Conservation (phyloP, 2,329 filamentous ascomycete species). For the Xylariaceae sp. region DNA sequence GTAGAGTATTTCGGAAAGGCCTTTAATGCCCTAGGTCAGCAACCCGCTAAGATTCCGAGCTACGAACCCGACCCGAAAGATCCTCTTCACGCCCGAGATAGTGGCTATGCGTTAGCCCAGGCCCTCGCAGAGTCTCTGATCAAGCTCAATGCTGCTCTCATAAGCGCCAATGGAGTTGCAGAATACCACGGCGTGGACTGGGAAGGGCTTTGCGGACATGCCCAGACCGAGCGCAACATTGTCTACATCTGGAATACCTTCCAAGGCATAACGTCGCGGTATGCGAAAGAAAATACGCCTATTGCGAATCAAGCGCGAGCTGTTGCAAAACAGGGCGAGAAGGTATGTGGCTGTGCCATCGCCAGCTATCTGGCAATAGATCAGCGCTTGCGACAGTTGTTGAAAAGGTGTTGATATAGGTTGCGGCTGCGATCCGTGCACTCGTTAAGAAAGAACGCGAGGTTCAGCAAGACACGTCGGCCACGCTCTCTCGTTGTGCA, state of each 20-base stretch:
- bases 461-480: background rate
- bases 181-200: constrained; percentile 3
- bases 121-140: background rate
- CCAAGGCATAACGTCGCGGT: background rate
- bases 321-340: background rate
- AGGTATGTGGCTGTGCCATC: background rate
- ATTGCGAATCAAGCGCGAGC: background rate
- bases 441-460: background rate
- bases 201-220: background rate
- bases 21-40: background rate
- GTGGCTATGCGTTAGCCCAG: constrained; percentile 1
- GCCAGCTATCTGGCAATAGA: background rate
- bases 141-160: background rate
- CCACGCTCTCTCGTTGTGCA: background rate
- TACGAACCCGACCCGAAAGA: constrained; percentile 2
- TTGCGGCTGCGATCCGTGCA: background rate
- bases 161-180: background rate
- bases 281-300: background rate
- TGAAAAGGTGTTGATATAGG: background rate
- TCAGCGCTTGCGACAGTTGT: background rate
- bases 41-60: background rate
- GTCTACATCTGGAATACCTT: background rate
- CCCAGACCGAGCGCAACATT: background rate
- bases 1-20: background rate
- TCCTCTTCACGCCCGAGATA: constrained; percentile 2